These are phyloP conservation scores for Tillandsia fasciculata DNA, from an alignment of 176 grass and related monocot species.

Conservation along the genomic window DNA sequence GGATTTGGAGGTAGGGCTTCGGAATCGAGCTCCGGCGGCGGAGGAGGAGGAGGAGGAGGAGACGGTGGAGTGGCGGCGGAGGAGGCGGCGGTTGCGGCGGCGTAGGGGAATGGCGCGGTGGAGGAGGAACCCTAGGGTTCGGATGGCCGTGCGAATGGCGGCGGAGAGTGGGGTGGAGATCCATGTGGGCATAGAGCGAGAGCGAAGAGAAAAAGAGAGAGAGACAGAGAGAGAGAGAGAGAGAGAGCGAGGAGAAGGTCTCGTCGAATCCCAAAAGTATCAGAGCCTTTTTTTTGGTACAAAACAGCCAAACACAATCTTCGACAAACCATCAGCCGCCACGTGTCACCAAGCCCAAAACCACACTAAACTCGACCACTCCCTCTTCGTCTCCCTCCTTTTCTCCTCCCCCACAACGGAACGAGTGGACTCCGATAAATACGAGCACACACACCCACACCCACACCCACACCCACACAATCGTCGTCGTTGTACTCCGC, in stretches of 20 bases:
- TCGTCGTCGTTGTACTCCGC: background rate
- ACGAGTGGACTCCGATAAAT: constrained; percentile 25
- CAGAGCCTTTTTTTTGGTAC: background rate
- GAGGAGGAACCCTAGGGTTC: constrained; percentile 7
- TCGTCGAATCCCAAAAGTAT: background rate
- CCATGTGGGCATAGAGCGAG: background rate
- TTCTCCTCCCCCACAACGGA: background rate
- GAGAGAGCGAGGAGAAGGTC: background rate
- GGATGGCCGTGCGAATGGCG: constrained; percentile 9
- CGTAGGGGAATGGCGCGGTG: constrained; percentile 3
- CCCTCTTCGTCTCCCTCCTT: background rate
- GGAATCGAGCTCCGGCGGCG: background rate
- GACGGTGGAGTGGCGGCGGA: constrained; percentile 27
- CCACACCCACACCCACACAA: constrained; percentile 12
- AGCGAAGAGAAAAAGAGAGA: background rate
- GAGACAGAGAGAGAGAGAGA: background rate
- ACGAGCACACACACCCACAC: constrained; percentile 27
- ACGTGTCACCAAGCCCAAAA: background rate
- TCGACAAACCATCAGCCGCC: background rate
- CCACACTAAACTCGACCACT: no score
- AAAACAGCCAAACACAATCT: background rate
- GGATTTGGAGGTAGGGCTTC: constrained; percentile 5
- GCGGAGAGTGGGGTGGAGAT: constrained; percentile 1
- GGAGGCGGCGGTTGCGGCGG: background rate
- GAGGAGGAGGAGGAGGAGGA: background rate